Conservation (phyloP, 768 basidiomycete species). For the Rubroboletus pulcherrimus region DNA sequence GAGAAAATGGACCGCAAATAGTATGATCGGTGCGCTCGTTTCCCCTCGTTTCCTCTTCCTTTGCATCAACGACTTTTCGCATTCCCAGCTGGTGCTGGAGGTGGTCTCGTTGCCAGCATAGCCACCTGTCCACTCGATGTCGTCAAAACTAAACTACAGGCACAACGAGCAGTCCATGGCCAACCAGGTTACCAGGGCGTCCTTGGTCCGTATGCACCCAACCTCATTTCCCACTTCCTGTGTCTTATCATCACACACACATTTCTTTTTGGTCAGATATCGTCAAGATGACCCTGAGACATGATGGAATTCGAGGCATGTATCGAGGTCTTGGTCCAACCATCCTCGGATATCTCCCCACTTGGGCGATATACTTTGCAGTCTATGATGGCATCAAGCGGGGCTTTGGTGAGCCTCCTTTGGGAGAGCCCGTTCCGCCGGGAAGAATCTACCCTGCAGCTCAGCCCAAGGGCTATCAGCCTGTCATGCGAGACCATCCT, state of each 20-base stretch:
- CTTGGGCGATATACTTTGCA: slow-evolving; percentile 98
- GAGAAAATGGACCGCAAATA: slow-evolving; percentile 68
- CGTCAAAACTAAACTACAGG: slow-evolving; percentile 95
- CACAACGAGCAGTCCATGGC: slow-evolving; percentile 72
- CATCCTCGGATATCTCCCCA: slow-evolving; percentile 93
- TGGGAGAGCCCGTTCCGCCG: slow-evolving; percentile 32
- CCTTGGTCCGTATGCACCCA: slow-evolving; percentile 46
- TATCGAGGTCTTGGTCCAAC: slow-evolving; percentile 98
- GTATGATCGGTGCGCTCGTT: slow-evolving; percentile 67
- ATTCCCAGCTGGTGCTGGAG: slow-evolving; percentile 82
- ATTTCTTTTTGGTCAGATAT: slow-evolving; percentile 42
- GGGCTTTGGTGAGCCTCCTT: slow-evolving; percentile 64
- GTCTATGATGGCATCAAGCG: slow-evolving; percentile 96
- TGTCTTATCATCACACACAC: slow-evolving; percentile 17
- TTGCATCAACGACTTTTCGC: neutral
- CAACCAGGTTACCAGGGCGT: slow-evolving; percentile 76
- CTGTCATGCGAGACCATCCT: slow-evolving; percentile 72
- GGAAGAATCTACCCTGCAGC: slow-evolving; percentile 75
- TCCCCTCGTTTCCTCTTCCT: neutral
- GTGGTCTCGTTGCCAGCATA: slow-evolving; percentile 87
- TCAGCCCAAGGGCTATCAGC: slow-evolving; percentile 83
- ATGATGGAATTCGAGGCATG: slow-evolving; percentile 80
- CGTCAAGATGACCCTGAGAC: slow-evolving; percentile 49
- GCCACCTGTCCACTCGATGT: slow-evolving; percentile 98
- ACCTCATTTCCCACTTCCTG: slow-evolving; percentile 6